Percentiles rank a stretch among this genome's conserved stretches.
These are phyloP conservation scores for Cenchrus fungigraminus DNA, from an alignment of 176 grass and related monocot species.

Conservation along the genomic window DNA sequence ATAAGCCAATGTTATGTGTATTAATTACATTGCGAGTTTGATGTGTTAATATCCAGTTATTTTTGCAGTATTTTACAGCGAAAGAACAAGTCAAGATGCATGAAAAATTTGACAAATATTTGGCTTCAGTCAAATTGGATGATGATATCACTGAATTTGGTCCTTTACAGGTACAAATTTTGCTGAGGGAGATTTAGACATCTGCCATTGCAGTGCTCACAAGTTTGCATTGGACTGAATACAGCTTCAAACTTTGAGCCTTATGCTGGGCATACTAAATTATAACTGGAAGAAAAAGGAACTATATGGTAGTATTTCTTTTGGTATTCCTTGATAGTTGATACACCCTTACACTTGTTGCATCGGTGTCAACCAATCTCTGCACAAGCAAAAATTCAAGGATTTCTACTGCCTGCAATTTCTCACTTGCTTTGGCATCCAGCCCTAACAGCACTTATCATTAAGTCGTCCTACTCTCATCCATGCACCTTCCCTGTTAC, in stretches of 20 bases:
- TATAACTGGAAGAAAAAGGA: not conserved
- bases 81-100: conserved; percentile 13
- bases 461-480: not conserved
- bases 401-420: not conserved
- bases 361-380: not conserved
- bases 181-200: not conserved
- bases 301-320: not conserved
- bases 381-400: not conserved
- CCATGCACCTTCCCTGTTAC: not conserved
- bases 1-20: too few species aligned
- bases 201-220: too few species aligned
- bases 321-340: not conserved
- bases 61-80: not conserved
- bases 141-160: not conserved
- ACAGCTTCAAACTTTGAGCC: not conserved
- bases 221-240: not conserved
- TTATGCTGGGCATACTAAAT: too few species aligned
- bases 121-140: conserved; percentile 4
- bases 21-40: too few species aligned
- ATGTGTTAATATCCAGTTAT: not conserved
- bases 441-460: not conserved
- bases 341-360: too few species aligned
- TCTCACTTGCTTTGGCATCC: not conserved
- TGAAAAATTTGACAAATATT: conserved; percentile 9
- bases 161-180: not conserved